phyloP scores from a whole-genome alignment of 805 yeast genomes.

The Lipomyces sp. region DNA sequence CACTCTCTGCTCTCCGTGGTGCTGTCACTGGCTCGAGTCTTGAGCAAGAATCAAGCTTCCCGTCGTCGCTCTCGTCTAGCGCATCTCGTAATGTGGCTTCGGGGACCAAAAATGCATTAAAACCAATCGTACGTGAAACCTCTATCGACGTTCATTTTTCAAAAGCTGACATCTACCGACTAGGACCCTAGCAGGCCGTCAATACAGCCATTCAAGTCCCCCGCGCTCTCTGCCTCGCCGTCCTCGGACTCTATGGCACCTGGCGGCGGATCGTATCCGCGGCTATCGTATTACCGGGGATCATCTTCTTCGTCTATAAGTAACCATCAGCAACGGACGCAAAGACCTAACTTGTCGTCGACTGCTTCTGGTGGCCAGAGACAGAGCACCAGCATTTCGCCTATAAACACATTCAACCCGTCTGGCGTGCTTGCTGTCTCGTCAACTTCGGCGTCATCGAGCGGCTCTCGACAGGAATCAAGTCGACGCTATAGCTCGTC shows the following conservation, averaged over 20 bases:
- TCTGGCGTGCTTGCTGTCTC: not conserved
- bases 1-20: slow-evolving; percentile 12
- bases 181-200: slow-evolving; percentile 39
- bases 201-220: slow-evolving; percentile 66
- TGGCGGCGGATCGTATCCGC: slow-evolving; percentile 40
- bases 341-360: not conserved
- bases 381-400: not conserved
- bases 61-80: not conserved
- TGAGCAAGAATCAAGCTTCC: not conserved
- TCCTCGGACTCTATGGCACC: slow-evolving; percentile 38
- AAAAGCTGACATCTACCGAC: not conserved
- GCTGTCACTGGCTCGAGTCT: not conserved
- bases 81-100: not conserved
- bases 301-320: slow-evolving; percentile 20
- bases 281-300: slow-evolving; percentile 50
- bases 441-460: slow-evolving; percentile 9
- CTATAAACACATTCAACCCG: not conserved
- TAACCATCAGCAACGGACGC: not conserved
- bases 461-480: slow-evolving; percentile 2
- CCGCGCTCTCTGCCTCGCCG: slow-evolving; percentile 56
- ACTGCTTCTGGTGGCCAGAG: not conserved
- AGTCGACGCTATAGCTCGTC: slow-evolving; percentile 28
- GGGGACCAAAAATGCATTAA: not conserved
- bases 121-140: slow-evolving; percentile 5
- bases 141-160: slow-evolving; percentile 41